A percentile compares a stretch with the other conserved stretches of the same genome.
Conservation (phyloP, 176 grass and related monocot genomes). For the Luzula sylvatica region DNA sequence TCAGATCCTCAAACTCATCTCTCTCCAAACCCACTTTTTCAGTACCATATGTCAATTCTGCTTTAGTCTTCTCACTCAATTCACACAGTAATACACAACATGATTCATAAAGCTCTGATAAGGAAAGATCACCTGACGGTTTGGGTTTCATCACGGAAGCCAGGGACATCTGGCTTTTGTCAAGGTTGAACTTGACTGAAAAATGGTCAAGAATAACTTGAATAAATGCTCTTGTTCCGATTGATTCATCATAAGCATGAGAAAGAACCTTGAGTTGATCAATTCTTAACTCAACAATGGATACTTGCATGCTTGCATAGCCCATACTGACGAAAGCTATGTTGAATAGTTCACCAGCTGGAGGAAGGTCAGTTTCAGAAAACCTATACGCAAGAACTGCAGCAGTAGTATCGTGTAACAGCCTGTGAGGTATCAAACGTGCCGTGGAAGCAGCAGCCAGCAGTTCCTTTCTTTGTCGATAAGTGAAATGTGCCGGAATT, state of each 20-base stretch:
- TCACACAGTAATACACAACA: slow-evolving; percentile 35
- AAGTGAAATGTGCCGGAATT: neutral
- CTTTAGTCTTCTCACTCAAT: slow-evolving; percentile 53
- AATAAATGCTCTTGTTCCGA: slow-evolving; percentile 62
- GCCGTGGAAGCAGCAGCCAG: neutral
- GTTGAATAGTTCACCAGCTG: neutral
- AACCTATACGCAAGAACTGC: neutral
- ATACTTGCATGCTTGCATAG: slow-evolving; percentile 10
- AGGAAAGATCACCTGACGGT: too few species aligned
- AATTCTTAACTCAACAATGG: slow-evolving; percentile 50
- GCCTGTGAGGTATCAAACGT: neutral
- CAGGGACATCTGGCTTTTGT: slow-evolving; percentile 52
- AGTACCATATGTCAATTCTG: slow-evolving; percentile 44
- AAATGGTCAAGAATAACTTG: slow-evolving; percentile 28
- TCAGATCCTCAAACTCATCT: slow-evolving; percentile 65
- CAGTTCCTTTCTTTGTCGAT: neutral
- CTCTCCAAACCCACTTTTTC: slow-evolving; percentile 42
- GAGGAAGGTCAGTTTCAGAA: neutral
- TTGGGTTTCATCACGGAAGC: too few species aligned
- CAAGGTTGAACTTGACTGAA: too few species aligned
- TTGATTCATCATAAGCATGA: slow-evolving; percentile 45
- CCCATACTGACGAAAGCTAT: slow-evolving; percentile 1
- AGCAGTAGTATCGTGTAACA: neutral
- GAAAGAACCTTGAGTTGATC: slow-evolving; percentile 57
- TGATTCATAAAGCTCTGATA: too few species aligned